Percentiles rank a stretch among this genome's conserved stretches.
Conservation (phyloP, 208 protist species). For the Blechomonas ayalai region DNA sequence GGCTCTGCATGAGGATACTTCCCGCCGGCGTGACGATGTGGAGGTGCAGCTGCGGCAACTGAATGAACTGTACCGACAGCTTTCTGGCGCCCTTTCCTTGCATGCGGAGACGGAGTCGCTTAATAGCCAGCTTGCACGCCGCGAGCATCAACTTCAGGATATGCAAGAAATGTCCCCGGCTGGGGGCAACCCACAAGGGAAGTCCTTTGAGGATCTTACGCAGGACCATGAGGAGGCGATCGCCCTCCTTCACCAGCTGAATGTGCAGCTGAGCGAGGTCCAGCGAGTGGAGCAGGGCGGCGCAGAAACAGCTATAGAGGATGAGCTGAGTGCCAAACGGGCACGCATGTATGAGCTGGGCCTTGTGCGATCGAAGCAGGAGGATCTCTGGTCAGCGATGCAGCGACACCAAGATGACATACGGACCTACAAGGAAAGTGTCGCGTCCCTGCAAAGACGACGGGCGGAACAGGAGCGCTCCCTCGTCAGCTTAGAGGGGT, state of each 20-base stretch:
- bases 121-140: conserved; percentile 10
- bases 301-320: conserved; percentile 11
- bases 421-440: conserved; percentile 13
- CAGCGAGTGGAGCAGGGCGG: conserved; percentile 42
- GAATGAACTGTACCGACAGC: not conserved
- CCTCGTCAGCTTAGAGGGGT: conserved; percentile 1
- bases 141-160: conserved; percentile 9
- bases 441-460: conserved; percentile 23
- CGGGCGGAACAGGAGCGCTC: not conserved
- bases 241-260: conserved; percentile 39
- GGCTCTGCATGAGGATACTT: conserved; percentile 12
- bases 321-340: conserved; percentile 18
- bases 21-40: conserved; percentile 6
- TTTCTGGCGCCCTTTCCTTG: conserved; percentile 3
- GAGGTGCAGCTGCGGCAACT: conserved; percentile 5
- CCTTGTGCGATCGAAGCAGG: conserved; percentile 24
- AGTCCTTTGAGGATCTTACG: conserved; percentile 43
- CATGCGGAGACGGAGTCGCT: conserved; percentile 10
- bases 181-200: not conserved
- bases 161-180: not conserved
- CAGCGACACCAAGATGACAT: conserved; percentile 18
- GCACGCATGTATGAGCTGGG: conserved; percentile 28
- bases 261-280: conserved; percentile 41
- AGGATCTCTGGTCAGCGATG: conserved; percentile 24
- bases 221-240: conserved; percentile 40